Percentiles rank a stretch among this genome's conserved stretches.
These are phyloP conservation scores for Cyclotella kingstonii DNA, from an alignment of 108 stramenopile species.

Conservation along the genomic window DNA sequence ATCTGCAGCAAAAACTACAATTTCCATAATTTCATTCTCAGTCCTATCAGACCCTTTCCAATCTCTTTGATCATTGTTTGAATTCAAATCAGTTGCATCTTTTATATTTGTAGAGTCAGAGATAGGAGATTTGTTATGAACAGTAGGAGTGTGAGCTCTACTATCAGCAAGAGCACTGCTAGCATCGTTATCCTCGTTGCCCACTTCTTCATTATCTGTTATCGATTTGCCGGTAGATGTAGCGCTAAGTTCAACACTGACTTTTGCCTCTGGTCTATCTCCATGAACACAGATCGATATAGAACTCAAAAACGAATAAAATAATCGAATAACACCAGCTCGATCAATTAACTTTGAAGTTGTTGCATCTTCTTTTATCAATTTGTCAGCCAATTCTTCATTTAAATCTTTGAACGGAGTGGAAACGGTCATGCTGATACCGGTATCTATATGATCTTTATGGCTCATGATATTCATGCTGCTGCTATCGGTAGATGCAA, in stretches of 20 bases:
- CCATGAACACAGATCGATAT: conserved; percentile 67
- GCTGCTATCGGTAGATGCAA: no score
- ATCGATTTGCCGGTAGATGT: background rate
- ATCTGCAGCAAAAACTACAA: conserved; percentile 70
- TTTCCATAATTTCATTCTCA: conserved; percentile 67
- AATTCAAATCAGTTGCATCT: conserved; percentile 22
- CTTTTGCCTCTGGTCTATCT: background rate
- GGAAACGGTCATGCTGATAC: background rate
- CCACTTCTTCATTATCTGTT: background rate
- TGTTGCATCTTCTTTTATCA: conserved; percentile 28
- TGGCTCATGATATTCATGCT: no score
- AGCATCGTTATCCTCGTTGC: conserved; percentile 5
- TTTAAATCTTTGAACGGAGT: conserved; percentile 17
- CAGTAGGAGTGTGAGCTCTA: conserved; percentile 43
- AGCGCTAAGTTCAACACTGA: conserved; percentile 2
- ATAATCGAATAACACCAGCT: conserved; percentile 48
- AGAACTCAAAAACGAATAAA: conserved; percentile 63
- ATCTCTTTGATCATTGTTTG: conserved; percentile 17
- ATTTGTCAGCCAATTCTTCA: conserved; percentile 30
- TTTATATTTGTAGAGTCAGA: conserved; percentile 38
- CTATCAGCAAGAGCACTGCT: no score
- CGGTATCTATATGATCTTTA: no score
- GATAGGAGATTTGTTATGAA: conserved; percentile 48
- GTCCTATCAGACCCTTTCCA: conserved; percentile 45
- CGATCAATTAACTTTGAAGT: conserved; percentile 26